These are phyloP conservation scores for Orbilia ellipsospora DNA, from an alignment of 2,329 filamentous ascomycete species.

Conservation along the genomic window DNA sequence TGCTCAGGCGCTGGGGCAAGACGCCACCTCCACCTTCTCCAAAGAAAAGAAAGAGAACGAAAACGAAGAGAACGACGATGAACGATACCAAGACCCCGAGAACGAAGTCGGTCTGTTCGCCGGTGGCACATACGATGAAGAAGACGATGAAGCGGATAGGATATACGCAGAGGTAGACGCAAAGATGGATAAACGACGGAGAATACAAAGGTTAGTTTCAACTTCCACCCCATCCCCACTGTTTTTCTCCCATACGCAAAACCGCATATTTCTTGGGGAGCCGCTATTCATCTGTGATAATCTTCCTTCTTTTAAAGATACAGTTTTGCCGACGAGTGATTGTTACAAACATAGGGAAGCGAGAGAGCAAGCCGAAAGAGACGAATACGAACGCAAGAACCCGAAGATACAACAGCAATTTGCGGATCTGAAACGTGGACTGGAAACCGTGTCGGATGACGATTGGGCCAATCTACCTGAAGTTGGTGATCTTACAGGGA, in stretches of 20 bases:
- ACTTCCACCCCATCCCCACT: conserved; percentile 54
- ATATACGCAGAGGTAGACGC: conserved; percentile 97
- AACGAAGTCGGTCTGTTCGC: conserved; percentile 97
- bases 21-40: conserved; percentile 77
- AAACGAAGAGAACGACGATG: conserved; percentile 78
- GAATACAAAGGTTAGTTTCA: conserved; percentile 81
- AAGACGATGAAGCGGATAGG: conserved; percentile 95
- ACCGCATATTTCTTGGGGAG: conserved; percentile 61
- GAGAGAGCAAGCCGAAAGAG: conserved; percentile 87
- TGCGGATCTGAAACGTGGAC: conserved; percentile 89
- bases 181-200: conserved; percentile 91
- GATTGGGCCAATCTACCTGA: conserved; percentile 97
- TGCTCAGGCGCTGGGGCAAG: conserved; percentile 80
- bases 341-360: conserved; percentile 77
- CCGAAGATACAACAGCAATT: conserved; percentile 99
- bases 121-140: conserved; percentile 93
- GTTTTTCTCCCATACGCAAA: conserved; percentile 53
- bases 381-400: conserved; percentile 96
- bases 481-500: conserved; percentile 94
- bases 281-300: conserved; percentile 73
- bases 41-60: conserved; percentile 76
- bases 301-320: conserved; percentile 70
- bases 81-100: conserved; percentile 92
- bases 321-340: conserved; percentile 79
- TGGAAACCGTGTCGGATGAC: conserved; percentile 89